These are phyloP conservation scores for Bruguiera gymnorhiza DNA, from an alignment of 345 rosid genomes.

Conservation along the genomic window DNA sequence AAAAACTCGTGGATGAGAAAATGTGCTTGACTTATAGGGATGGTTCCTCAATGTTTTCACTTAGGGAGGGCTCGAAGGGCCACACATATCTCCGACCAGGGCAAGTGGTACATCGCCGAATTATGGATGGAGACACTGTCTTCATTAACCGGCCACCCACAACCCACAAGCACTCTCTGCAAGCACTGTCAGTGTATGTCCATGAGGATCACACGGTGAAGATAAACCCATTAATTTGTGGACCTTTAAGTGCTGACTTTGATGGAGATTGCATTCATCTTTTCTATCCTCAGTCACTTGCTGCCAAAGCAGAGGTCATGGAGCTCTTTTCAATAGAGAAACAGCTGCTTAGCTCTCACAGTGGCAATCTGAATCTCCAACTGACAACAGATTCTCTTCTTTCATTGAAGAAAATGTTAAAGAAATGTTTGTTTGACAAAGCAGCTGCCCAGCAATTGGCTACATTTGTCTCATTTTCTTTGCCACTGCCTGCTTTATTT, in stretches of 20 bases:
- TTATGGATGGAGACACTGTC: conserved; percentile 91
- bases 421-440: conserved; percentile 43
- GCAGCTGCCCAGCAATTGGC: conserved; percentile 67
- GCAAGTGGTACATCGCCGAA: conserved; percentile 79
- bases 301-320: conserved; percentile 91
- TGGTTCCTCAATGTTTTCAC: conserved; percentile 71
- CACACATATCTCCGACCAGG: conserved; percentile 76
- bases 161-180: conserved; percentile 89
- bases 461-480: conserved; percentile 55
- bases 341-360: conserved; percentile 90
- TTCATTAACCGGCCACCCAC: conserved; percentile 96
- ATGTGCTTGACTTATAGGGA: conserved; percentile 68
- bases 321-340: conserved; percentile 93
- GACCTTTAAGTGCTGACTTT: conserved; percentile 93
- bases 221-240: conserved; percentile 88
- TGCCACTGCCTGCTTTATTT: conserved; percentile 66
- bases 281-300: conserved; percentile 85
- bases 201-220: conserved; percentile 94
- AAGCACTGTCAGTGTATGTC: conserved; percentile 83
- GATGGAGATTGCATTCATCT: conserved; percentile 96
- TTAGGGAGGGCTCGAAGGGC: conserved; percentile 88
- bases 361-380: conserved; percentile 74
- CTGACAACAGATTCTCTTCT: conserved; percentile 67
- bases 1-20: conserved; percentile 69
- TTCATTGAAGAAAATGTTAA: conserved; percentile 63